Conservation (phyloP, 108 stramenopile genomes). For the Cylindrotheca closterium region DNA sequence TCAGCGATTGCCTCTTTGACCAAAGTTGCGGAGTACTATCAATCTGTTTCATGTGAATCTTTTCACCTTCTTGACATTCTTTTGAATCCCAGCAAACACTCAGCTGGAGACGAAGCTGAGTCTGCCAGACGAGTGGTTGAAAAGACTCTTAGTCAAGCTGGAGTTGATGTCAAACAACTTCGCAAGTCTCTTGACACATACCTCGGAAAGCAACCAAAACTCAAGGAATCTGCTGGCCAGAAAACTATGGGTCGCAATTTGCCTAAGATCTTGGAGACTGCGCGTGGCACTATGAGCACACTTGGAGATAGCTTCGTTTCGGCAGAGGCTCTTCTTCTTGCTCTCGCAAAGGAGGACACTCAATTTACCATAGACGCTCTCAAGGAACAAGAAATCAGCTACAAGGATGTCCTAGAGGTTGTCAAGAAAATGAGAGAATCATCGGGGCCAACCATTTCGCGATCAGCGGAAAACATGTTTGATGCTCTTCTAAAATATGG, state of each 20-base stretch:
- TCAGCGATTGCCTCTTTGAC: constrained; percentile 64
- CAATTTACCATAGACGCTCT: constrained; percentile 66
- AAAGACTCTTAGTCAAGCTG: constrained; percentile 58
- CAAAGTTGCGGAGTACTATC: constrained; percentile 66
- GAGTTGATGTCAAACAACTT: constrained; percentile 48
- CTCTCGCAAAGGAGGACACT: constrained; percentile 59
- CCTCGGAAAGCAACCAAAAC: constrained; percentile 60
- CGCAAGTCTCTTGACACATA: constrained; percentile 59
- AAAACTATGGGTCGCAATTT: constrained; percentile 77
- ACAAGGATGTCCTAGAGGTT: constrained; percentile 49
- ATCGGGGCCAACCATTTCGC: constrained; percentile 56
- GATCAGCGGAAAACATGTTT: constrained; percentile 86
- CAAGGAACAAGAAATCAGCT: constrained; percentile 46
- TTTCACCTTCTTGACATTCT: constrained; percentile 72
- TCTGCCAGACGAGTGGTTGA: constrained; percentile 64
- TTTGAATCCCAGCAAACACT: constrained; percentile 76
- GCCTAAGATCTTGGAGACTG: constrained; percentile 58
- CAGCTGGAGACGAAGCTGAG: constrained; percentile 62
- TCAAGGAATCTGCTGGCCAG: constrained; percentile 37
- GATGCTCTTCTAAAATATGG: constrained; percentile 96
- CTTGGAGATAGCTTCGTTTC: constrained; percentile 85
- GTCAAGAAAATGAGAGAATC: constrained; percentile 64
- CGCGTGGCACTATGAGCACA: constrained; percentile 43
- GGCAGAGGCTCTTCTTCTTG: constrained; percentile 67
- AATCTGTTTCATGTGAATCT: constrained; percentile 59